Conservation (phyloP, 2,329 filamentous ascomycete genomes). For the Fusarium algeriense region DNA sequence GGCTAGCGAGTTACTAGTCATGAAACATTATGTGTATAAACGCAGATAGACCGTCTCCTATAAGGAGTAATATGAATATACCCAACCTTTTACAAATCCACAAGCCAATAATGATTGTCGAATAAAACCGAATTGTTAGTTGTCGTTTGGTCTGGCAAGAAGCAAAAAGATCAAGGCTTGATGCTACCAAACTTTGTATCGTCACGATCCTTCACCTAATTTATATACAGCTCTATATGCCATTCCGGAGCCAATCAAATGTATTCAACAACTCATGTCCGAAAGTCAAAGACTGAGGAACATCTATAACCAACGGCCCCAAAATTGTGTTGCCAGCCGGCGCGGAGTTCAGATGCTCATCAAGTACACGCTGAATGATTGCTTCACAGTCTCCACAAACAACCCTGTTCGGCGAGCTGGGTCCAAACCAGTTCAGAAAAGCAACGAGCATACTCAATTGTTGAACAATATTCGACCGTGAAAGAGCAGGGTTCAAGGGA, state of each 20-base stretch:
- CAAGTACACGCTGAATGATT: constrained; percentile 63
- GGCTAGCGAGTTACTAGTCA: constrained; percentile 28
- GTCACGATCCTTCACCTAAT: too few relatives aligned
- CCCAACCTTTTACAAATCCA: neutral
- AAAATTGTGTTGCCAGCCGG: constrained; percentile 30
- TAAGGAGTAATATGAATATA: constrained; percentile 23
- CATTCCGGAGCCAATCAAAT: constrained; percentile 48
- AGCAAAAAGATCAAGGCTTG: too few relatives aligned
- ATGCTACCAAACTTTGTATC: too few relatives aligned
- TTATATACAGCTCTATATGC: neutral
- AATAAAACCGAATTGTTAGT: neutral
- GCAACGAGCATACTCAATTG: constrained; percentile 64
- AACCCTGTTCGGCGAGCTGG: constrained; percentile 60
- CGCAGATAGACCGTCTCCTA: constrained; percentile 8
- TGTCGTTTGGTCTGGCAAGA: neutral
- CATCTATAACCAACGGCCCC: constrained; percentile 50
- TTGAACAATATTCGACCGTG: constrained; percentile 63
- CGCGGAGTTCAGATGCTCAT: constrained; percentile 60
- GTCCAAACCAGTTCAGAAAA: constrained; percentile 64
- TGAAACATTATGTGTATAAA: constrained; percentile 14
- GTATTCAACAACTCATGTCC: constrained; percentile 63
- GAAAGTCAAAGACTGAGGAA: constrained; percentile 51
- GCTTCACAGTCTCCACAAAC: constrained; percentile 60
- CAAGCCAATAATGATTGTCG: neutral
- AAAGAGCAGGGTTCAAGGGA: constrained; percentile 52